Evolutionary conservation across 306 rosid species (phyloP).

Genomic region (Ochetophila trinervis): DNA sequence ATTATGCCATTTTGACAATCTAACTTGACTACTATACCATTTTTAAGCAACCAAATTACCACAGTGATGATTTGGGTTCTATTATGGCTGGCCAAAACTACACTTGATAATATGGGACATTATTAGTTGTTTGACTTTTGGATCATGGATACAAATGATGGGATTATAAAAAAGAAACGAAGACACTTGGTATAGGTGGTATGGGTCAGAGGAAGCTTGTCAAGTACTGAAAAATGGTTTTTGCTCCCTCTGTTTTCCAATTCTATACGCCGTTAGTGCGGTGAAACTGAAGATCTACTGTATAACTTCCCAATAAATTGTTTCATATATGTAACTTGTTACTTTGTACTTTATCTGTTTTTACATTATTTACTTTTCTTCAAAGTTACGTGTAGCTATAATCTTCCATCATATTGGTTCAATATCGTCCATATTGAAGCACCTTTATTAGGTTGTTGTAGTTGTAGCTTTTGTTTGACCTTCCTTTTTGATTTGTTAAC

Average conservation of each 20-base stretch:
- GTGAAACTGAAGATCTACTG: neutral
- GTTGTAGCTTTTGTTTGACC: neutral
- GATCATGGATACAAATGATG: neutral
- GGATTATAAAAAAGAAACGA: neutral
- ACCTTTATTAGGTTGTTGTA: neutral
- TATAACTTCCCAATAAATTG: neutral
- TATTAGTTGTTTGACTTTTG: neutral
- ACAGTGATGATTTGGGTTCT: too few relatives aligned
- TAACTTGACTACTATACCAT: too few relatives aligned
- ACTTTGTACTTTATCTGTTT: too few relatives aligned
- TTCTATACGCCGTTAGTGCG: neutral
- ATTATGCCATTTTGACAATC: too few relatives aligned
- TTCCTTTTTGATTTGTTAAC: neutral
- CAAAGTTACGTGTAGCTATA: neutral
- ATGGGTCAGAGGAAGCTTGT: neutral
- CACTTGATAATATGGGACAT: too few relatives aligned
- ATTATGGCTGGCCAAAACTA: too few relatives aligned
- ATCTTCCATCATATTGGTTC: neutral
- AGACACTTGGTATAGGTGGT: neutral
- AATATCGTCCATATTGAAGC: slow-evolving; percentile 1
- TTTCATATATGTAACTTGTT: too few relatives aligned
- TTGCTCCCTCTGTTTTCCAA: neutral
- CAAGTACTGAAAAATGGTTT: neutral
- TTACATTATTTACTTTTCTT: too few relatives aligned
- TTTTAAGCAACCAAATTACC: too few relatives aligned